phyloP scores from a whole-genome alignment of 257 asterid genomes.

The Capsicum rhomboideum region DNA sequence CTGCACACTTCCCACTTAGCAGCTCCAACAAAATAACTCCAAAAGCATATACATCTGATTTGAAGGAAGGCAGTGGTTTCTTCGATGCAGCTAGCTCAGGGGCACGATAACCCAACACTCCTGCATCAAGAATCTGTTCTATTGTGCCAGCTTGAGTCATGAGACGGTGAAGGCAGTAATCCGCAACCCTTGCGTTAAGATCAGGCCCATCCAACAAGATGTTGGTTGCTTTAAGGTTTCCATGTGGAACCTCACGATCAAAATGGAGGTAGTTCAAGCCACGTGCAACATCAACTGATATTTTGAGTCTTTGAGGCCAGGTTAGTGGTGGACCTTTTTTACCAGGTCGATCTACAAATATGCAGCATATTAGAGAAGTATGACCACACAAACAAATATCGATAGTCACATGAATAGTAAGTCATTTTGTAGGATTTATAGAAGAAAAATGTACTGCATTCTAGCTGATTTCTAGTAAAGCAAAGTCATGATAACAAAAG shows the following conservation, averaged over 20 bases:
- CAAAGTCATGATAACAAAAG: not conserved
- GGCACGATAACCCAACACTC: constrained; percentile 92
- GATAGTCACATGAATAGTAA: not conserved
- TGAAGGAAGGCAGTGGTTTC: constrained; percentile 89
- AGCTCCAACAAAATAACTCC: constrained; percentile 85
- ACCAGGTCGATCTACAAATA: constrained; percentile 76
- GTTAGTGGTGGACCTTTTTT: constrained; percentile 73
- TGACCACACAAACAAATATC: not conserved
- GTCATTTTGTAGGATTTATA: not conserved
- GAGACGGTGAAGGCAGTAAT: constrained; percentile 93
- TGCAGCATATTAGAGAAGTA: not conserved
- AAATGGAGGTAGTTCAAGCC: constrained; percentile 99
- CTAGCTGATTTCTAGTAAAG: not conserved
- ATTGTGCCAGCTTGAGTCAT: constrained; percentile 91
- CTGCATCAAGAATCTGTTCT: constrained; percentile 92
- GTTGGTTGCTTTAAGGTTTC: constrained; percentile 85
- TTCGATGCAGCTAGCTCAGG: constrained; percentile 79
- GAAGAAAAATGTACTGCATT: not conserved
- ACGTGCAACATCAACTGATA: constrained; percentile 92
- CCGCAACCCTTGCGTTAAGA: constrained; percentile 76
- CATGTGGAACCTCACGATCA: constrained; percentile 94
- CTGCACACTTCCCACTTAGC: constrained; percentile 88
- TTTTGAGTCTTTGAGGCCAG: constrained; percentile 89
- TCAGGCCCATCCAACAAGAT: constrained; percentile 82
- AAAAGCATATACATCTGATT: constrained; percentile 88